These are phyloP conservation scores for Gonium pectorale DNA, from an alignment of 139 green algal species.

Conservation along the genomic window DNA sequence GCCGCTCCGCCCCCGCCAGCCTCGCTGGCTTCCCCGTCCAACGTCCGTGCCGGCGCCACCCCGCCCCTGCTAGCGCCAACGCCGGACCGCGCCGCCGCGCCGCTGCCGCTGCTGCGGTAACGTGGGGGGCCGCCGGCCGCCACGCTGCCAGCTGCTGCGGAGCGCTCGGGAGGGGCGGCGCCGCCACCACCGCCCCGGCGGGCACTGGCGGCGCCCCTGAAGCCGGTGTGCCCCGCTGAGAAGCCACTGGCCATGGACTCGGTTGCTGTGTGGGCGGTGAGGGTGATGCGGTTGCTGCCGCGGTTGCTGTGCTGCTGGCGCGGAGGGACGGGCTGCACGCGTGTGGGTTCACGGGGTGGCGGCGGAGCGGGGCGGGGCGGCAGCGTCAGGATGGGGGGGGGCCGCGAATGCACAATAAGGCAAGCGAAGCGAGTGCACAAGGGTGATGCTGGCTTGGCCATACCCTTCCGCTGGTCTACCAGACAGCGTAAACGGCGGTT, in stretches of 20 bases:
- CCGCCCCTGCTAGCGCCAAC: not conserved
- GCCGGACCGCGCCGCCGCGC: not conserved
- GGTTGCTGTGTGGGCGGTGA: slow-evolving; percentile 22
- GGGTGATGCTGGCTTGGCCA: no score
- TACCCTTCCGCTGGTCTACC: no score
- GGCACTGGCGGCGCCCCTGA: not conserved
- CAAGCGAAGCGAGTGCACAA: no score
- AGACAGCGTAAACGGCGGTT: no score
- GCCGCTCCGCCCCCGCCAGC: not conserved
- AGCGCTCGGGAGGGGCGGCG: not conserved
- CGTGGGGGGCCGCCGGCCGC: not conserved
- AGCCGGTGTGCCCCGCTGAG: not conserved
- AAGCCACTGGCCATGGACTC: slow-evolving; percentile 37
- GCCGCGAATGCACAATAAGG: no score
- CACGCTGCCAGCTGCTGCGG: not conserved
- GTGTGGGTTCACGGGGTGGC: not conserved
- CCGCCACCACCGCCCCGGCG: not conserved
- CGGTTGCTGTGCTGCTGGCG: slow-evolving; percentile 40
- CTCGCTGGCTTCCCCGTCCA: slow-evolving; percentile 31
- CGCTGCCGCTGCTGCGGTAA: not conserved
- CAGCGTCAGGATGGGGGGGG: no score
- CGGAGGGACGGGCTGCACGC: not conserved
- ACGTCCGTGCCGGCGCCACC: not conserved
- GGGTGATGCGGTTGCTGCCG: slow-evolving; percentile 41
- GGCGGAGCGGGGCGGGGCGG: no score